Base-by-base conservation (phyloP, 768 basidiomycete genomes). In the Suillus luteus region DNA sequence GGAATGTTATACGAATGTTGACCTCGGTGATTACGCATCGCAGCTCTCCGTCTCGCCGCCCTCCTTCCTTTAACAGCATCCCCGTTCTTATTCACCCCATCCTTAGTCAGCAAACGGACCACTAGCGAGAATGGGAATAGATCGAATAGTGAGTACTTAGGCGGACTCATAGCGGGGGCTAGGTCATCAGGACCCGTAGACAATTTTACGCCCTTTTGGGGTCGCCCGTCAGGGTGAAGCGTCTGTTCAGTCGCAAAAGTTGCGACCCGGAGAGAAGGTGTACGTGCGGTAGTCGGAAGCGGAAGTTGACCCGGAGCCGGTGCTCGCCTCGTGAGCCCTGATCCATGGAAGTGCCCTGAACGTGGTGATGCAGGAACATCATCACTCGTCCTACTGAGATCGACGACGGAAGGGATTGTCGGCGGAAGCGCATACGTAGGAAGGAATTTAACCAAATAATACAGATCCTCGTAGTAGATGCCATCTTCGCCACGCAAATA, bases 401-500 rank as follows among this genome's bases (percentile, higher is more conserved):
- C 79, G 19, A 74, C 62, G 41, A 64, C 65, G 37, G 80, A 80
- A 41, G 77, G 84, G 61, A 84, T 74, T 38, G 84, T 83, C 2
- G 82, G 70, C 1, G 86, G 86, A 5, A 88, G 73, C 1, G 82
- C 81, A 67, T 88, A 89, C 12, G 84, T 78, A 4, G 90, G 89
- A n/a, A 92, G 81, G 72, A 86, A 89, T 71, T 89, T 91, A 71
- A 89, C 85, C 51, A 87, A 82, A 65, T 88, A 82, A 74, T 88
- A 90, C 17, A 90, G 75, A 71, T 90, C 87, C 58, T 64, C 55
- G 33, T 71, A 75, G 61, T 61, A 69, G 44, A 71, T 70, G 27
- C 75, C 75, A 59, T 81, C 81, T 70, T 82, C 81, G 6, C 86
- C 87, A 46, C 89, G 80, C 19, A 89, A 75, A 70, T 90, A 91